These are phyloP conservation scores for Cytospora piceicola DNA, from an alignment of 2,329 filamentous ascomycete genomes.

Conservation along the genomic window DNA sequence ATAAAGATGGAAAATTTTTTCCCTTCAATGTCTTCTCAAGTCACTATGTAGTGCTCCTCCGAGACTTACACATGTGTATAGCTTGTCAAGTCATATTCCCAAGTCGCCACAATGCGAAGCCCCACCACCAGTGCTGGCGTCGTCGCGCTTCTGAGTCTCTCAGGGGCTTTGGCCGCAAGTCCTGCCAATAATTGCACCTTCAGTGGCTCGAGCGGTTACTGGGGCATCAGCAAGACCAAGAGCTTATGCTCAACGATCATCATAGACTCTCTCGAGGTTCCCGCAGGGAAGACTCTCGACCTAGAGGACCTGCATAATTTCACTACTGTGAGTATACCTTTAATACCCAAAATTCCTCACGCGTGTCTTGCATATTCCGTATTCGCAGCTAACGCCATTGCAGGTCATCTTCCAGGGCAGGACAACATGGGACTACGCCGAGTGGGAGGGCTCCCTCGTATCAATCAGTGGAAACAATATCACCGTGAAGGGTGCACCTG, in stretches of 20 bases:
- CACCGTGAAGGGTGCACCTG: slow-evolving; percentile 55
- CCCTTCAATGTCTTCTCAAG: background rate
- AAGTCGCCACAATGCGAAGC: slow-evolving; percentile 15
- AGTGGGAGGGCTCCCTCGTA: slow-evolving; percentile 68
- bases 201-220: slow-evolving; percentile 47
- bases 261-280: slow-evolving; percentile 57
- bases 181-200: slow-evolving; percentile 52
- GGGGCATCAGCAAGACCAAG: slow-evolving; percentile 52
- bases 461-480: slow-evolving; percentile 61
- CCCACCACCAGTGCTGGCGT: background rate
- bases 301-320: slow-evolving; percentile 55
- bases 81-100: background rate
- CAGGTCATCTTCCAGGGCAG: slow-evolving; percentile 65
- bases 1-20: slow-evolving; percentile 9
- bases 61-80: too few species aligned
- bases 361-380: background rate
- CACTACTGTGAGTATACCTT: slow-evolving; percentile 44
- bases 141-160: slow-evolving; percentile 11
- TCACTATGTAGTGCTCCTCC: background rate
- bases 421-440: slow-evolving; percentile 69
- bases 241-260: slow-evolving; percentile 56
- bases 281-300: slow-evolving; percentile 62
- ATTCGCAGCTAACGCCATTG: background rate
- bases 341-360: slow-evolving; percentile 9
- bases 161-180: slow-evolving; percentile 20